Conservation (phyloP, 495 filamentous ascomycete species). For the Xanthoparmelia taractica region DNA sequence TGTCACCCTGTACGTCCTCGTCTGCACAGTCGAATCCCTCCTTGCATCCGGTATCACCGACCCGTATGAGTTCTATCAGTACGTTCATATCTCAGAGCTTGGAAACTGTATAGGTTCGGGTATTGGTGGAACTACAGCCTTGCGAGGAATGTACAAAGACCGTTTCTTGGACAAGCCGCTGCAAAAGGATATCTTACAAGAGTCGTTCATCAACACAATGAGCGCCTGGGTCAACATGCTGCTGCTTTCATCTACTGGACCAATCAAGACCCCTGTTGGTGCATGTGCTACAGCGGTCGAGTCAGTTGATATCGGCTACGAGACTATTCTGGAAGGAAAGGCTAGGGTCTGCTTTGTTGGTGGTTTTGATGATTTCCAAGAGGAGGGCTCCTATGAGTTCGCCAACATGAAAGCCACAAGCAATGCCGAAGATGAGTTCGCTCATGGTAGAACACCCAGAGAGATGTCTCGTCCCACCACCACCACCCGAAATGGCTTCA, state of each 20-base stretch:
- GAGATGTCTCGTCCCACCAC: constrained; percentile 98
- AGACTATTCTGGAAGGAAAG: constrained; percentile 96
- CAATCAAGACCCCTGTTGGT: constrained; percentile 97
- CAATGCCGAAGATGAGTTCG: constrained; percentile 93
- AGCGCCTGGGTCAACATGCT: constrained; percentile 99
- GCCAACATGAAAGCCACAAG: constrained; percentile 99
- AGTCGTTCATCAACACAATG: constrained; percentile 99
- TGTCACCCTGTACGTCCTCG: constrained; percentile 87
- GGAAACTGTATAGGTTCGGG: constrained; percentile 98
- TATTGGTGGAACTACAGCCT: constrained; percentile 85
- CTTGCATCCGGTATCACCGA: constrained; percentile 95
- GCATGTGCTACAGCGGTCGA: constrained; percentile 97
- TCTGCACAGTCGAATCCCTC: constrained; percentile 85
- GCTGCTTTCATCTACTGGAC: constrained; percentile 89
- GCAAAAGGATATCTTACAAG: constrained; percentile 97
- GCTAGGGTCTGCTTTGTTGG: constrained; percentile 94
- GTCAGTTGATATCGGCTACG: constrained; percentile 93
- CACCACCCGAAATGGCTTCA: constrained; percentile 94
- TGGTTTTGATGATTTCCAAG: constrained; percentile 98
- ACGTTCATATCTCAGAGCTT: constrained; percentile 95
- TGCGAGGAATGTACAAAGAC: constrained; percentile 98
- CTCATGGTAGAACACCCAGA: constrained; percentile 84
- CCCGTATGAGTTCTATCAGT: constrained; percentile 99
- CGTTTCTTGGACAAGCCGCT: constrained; percentile 94
- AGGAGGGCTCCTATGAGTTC: constrained; percentile 98